Percentiles rank a stretch among this genome's conserved stretches.
Conservation (phyloP, 2,329 filamentous ascomycete species). For the Fonsecaea nubica region DNA sequence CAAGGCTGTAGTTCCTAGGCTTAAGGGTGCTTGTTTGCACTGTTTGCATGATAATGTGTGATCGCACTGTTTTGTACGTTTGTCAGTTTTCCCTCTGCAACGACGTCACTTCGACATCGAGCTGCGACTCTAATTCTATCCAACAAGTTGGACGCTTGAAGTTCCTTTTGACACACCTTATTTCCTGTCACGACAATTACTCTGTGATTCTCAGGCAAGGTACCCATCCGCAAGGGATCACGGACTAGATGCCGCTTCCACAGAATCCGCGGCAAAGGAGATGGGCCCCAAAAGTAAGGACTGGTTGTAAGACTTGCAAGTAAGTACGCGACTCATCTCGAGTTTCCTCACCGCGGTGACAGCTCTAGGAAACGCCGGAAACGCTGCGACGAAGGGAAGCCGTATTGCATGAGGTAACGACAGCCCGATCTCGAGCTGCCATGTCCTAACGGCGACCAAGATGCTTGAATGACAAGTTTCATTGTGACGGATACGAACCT, state of each 20-base stretch:
- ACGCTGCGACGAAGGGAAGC: conserved; percentile 28
- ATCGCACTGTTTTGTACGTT: neutral
- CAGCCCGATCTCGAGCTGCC: neutral
- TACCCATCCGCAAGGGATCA: neutral
- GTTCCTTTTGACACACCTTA: neutral
- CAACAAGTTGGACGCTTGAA: neutral
- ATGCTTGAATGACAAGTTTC: conserved; percentile 25
- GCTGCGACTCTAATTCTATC: neutral
- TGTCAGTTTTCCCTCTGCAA: neutral
- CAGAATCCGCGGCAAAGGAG: conserved; percentile 17
- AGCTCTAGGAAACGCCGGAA: conserved; percentile 9
- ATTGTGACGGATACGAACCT: conserved; percentile 25
- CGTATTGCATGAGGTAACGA: conserved; percentile 15
- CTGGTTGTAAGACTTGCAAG: conserved; percentile 28
- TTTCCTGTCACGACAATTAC: neutral
- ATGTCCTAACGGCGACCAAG: neutral
- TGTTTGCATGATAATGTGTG: neutral
- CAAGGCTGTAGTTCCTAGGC: neutral
- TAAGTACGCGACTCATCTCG: conserved; percentile 2
- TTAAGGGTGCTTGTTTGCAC: neutral
- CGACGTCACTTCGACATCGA: neutral
- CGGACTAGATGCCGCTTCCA: conserved; percentile 1
- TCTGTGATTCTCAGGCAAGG: neutral
- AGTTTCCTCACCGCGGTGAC: neutral
- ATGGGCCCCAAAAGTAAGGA: conserved; percentile 24